Evolutionary conservation across 2,329 filamentous ascomycete species (phyloP).

Genomic region (Albifimbria verrucaria): DNA sequence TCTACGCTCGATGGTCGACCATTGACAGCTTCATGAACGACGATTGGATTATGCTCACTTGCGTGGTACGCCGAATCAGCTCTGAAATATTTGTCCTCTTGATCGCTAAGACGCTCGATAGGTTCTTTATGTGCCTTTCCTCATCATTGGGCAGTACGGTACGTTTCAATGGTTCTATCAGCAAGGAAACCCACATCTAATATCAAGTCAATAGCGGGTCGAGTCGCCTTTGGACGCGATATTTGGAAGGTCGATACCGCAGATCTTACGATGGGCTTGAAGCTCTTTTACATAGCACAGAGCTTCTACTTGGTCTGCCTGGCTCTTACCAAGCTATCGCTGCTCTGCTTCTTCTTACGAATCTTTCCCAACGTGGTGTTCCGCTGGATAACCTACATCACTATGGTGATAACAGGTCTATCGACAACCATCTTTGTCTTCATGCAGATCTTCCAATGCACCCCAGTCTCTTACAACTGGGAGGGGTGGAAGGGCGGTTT

Average conservation of each 20-base stretch:
- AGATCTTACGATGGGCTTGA: not conserved
- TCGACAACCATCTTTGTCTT: not conserved
- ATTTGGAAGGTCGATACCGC: not conserved
- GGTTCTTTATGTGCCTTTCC: not conserved
- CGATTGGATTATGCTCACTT: constrained; percentile 1
- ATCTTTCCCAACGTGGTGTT: not conserved
- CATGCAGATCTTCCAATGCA: constrained; percentile 1
- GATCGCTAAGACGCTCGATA: not conserved
- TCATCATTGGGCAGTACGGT: not conserved
- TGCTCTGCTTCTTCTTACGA: not conserved
- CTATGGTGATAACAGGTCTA: not conserved
- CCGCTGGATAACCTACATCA: not conserved
- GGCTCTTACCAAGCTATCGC: not conserved
- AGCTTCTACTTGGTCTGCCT: not conserved
- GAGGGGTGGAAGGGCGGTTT: not conserved
- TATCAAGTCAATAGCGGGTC: not conserved
- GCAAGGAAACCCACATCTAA: not conserved
- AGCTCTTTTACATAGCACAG: constrained; percentile 1
- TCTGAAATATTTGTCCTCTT: too few relatives aligned
- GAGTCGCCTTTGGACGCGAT: not conserved
- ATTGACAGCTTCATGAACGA: not conserved
- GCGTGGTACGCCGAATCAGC: not conserved
- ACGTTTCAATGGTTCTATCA: not conserved
- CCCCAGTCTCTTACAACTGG: not conserved
- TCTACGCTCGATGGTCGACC: not conserved